Base-by-base conservation (phyloP, 768 basidiomycete species). In the Xerocomellus intermedius region DNA sequence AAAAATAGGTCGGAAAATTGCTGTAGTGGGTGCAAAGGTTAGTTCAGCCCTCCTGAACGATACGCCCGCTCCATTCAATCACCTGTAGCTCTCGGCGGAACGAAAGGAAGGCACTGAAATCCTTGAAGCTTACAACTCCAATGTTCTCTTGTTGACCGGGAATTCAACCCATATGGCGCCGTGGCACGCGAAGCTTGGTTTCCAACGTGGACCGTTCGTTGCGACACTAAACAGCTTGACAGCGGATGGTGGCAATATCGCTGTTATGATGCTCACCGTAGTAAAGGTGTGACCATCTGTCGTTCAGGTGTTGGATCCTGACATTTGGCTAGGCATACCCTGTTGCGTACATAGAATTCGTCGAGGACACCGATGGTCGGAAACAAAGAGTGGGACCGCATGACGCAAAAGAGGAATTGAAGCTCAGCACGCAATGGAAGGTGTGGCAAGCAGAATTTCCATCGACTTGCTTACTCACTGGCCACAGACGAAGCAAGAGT, bases 101-200 rank as follows among this genome's bases (percentile, higher is more conserved):
- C 77, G 77, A 52, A 87, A 86, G 62, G 94, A 97, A 9, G 87
- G 91, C 0, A 77, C 77, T 5, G 94, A 98, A 53, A 82, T 91
- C 2, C 76, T 98, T 24, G 89, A 94, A 57, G 91, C 89, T 2
- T 88, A 89, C 60, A 74, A 82, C 55, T 84, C 80, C 7, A 82
- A 81, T 22, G 78, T 77, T 45, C 77, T 99, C 19, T 66, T 81
- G 21, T 70, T 99, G 17, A 78, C 80, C 4, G 94, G 91, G 3
- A 99, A 99, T 69, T 90, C 91, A 0, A 86, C 92, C 2, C 87
- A 89, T 57, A 76, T 95, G 49, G 89, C 87, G 5, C 81, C 85
- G 0, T 99, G 97, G 97, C 83, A 97, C 65, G 77, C 85, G 2
- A 91, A 87, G 60, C 79, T 99, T 7, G 97, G 97, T 8, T 92